Base-by-base conservation (phyloP, 2,329 filamentous ascomycete species). In the Arthrocladium fulminans region DNA sequence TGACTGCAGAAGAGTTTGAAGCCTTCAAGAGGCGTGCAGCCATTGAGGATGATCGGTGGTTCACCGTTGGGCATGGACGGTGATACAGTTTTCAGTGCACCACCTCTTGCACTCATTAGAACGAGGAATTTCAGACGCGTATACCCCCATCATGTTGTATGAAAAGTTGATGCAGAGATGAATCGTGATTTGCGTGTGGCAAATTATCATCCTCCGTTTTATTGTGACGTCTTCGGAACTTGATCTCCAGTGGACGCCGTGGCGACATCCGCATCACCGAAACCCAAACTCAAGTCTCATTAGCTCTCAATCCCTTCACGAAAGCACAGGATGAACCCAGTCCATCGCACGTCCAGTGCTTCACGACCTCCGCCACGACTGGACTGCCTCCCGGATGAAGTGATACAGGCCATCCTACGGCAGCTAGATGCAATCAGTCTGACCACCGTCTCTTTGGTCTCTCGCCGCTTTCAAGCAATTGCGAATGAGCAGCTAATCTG, bases 351-450 rank as follows among this genome's bases (percentile, higher is more conserved):
- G 12, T 47, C 44, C 2, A 47, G 23, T 38, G 23, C n/a, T 25
- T 23, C 15, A 9, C 19, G 23, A 15, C 32, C 44, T 27, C 23
- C 29, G 9, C 44, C 44, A n/a, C 23, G 15, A 34, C 23, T 47
- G 7, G 30, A 39, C 15, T 10, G 4, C 12, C 72, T 92, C 29
- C 89, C 89, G 34, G 85, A 90, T 65, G 92, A 98, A 70, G 78
- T 97, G 54, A 74, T 97, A 59, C 80, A 87, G 62, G 76, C 82
- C 46, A 84, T 97, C 56, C 74, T 96, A 56, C 73, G 75, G 53
- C 80, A 80, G 61, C 70, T 80, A 44, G 68, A 73, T 42, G 73
- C 77, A 7, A 58, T 57, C 38, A 71, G 71, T 32, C 68, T 77
- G 25, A 63, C 75, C 37, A 66, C 72, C 68, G 61, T 79, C 66